These are phyloP conservation scores for Bipolaris sorokiniana DNA, from an alignment of 2,329 filamentous ascomycete species.

Conservation along the genomic window DNA sequence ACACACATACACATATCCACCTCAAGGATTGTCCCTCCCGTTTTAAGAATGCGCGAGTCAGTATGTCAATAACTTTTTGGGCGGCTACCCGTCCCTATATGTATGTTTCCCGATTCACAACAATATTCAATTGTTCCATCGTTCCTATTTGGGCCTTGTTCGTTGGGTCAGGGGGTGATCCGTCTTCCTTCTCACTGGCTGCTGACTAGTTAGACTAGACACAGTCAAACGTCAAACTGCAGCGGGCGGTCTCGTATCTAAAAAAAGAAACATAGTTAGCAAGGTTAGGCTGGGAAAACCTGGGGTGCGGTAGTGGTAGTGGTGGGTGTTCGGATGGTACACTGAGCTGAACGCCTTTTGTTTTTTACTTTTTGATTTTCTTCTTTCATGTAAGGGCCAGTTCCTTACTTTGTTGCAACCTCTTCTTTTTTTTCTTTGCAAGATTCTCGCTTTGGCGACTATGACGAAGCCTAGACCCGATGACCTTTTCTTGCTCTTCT, in stretches of 20 bases:
- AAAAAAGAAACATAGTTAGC: constrained; percentile 2
- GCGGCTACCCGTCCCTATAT: background rate
- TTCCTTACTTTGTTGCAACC: background rate
- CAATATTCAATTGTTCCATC: background rate
- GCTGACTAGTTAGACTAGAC: too few species aligned
- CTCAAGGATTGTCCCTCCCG: background rate
- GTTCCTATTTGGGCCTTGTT: background rate
- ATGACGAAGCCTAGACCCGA: constrained; percentile 13
- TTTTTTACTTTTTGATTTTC: background rate
- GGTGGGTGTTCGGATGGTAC: too few species aligned
- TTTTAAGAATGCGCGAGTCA: background rate
- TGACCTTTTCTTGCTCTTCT: constrained; percentile 21
- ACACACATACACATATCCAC: background rate
- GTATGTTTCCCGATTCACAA: too few species aligned
- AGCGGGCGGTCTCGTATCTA: background rate
- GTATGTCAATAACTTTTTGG: background rate
- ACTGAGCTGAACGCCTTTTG: background rate
- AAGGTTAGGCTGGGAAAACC: too few species aligned
- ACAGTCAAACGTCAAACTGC: constrained; percentile 2
- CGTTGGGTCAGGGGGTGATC: background rate
- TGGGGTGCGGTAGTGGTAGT: too few species aligned
- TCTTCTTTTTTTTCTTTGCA: background rate
- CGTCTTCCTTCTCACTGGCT: background rate
- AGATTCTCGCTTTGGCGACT: background rate
- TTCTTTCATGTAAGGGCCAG: background rate